Conservation (phyloP, 805 yeast genomes). For the Hagleromyces aurorensis region DNA sequence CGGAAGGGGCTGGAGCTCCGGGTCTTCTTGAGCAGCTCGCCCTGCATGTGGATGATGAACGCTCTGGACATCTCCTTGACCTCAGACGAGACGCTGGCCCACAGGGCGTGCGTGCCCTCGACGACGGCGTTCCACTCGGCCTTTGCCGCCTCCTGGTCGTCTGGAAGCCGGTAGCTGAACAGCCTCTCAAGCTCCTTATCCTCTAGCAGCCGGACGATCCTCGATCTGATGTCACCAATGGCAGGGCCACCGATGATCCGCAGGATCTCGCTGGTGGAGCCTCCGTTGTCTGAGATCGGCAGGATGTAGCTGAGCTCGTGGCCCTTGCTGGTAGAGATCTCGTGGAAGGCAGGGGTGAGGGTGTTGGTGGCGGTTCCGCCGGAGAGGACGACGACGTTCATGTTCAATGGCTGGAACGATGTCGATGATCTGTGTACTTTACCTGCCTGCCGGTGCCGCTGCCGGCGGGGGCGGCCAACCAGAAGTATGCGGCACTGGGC, state of each 20-base stretch:
- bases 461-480: too few species aligned
- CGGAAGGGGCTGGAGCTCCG: constrained; percentile 42
- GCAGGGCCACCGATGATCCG: constrained; percentile 92
- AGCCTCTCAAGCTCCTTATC: constrained; percentile 34
- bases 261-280: constrained; percentile 83
- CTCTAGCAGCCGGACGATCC: constrained; percentile 69
- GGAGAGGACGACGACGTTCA: constrained; percentile 41
- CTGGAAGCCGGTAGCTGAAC: constrained; percentile 27
- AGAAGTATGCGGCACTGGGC: too few species aligned
- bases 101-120: constrained; percentile 66
- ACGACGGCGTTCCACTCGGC: constrained; percentile 70
- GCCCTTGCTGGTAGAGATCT: constrained; percentile 31
- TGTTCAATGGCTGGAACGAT: too few species aligned
- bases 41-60: constrained; percentile 70
- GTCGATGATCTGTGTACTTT: too few species aligned
- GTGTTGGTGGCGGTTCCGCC: constrained; percentile 89
- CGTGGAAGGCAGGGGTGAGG: constrained; percentile 50
- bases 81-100: constrained; percentile 54
- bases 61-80: constrained; percentile 67
- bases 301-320: constrained; percentile 43
- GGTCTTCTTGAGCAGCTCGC: constrained; percentile 61
- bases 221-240: constrained; percentile 81
- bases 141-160: constrained; percentile 41
- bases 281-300: constrained; percentile 91
- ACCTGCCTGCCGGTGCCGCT: too few species aligned